These are phyloP conservation scores for Cryptococcus sp. DNA, from an alignment of 1,284 basidiomycete genomes.

Conservation along the genomic window DNA sequence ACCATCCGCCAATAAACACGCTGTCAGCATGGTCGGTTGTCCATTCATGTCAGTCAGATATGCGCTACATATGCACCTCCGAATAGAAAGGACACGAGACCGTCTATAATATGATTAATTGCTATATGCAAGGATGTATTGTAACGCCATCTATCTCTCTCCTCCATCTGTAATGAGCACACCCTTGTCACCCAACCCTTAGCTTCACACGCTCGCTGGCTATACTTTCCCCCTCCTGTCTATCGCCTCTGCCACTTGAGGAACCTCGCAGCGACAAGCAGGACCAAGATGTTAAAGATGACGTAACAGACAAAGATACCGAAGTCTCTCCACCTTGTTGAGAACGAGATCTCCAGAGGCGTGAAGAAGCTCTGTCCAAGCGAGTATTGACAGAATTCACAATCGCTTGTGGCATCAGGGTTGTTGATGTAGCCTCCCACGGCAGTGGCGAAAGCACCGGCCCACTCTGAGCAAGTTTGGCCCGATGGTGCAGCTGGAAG, in stretches of 20 bases:
- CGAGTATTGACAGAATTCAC: conserved; percentile 51
- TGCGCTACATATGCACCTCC: no score
- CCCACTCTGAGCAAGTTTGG: conserved; percentile 74
- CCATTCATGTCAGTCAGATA: no score
- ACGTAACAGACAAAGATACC: conserved; percentile 61
- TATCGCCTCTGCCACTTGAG: conserved; percentile 53
- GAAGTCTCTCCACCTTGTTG: conserved; percentile 69
- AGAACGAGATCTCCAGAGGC: conserved; percentile 66
- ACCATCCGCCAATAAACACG: no score
- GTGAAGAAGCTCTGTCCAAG: conserved; percentile 38
- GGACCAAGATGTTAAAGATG: conserved; percentile 72
- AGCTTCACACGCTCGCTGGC: no score
- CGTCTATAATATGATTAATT: no score
- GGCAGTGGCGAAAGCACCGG: conserved; percentile 63
- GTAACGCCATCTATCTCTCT: no score
- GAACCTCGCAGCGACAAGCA: conserved; percentile 72
- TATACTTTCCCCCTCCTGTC: neutral
- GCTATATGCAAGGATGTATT: no score
- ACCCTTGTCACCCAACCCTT: no score
- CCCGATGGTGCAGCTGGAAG: conserved; percentile 67
- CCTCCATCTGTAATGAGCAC: no score
- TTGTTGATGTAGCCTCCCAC: conserved; percentile 80
- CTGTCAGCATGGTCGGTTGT: no score
- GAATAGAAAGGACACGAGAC: no score
- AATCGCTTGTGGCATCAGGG: conserved; percentile 51